Evolutionary conservation across 441 rosid genomes (phyloP), one percentile per base, ranked within the genome.

Genomic region (Metrosideros polymorpha): DNA sequence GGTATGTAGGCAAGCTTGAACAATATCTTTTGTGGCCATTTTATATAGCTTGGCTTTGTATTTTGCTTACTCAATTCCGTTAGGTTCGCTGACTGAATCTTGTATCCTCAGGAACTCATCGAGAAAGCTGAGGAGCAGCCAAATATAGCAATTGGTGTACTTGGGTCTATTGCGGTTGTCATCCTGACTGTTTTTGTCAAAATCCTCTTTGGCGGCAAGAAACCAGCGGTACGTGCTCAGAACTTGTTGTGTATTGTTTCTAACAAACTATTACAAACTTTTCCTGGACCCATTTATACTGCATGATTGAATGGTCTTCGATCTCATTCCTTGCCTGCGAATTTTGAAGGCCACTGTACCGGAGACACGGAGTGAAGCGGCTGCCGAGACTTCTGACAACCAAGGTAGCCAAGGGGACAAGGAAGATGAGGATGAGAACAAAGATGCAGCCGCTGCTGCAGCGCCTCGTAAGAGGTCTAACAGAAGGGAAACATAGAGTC

Each of bases 91-190:
- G 51, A n/a, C 30, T 27, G 24, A 19, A 32, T 86, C 79, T 71
- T 35, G 79, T 71, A 22, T 71, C 27, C 10, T 51, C 88, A 86
- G 88, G 82, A 86, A 29, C 88, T 86, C 57, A 63, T 86, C 0
- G 88, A 86, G 88, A 86, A 86, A 84, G 83, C 85, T 22, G 88
- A 86, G 88, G 55, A 55, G 42, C 59, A 86, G 59, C 88, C 88
- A 32, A 86, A 82, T 76, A 63, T 82, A 49, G 83, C 85, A 25
- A 52, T 86, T 12, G 82, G 88, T 24, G 88, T 83, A 18, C 82
- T 86, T 13, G 88, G 52, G 32, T 25, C 88, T 63, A 30, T 82
- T 5, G 85, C 50, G 15, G 85, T 86, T 61, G 50, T 86, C 9
- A 82, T 86, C 88, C 66, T 86, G 61, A 56, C 88, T 15, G 27